Evolutionary conservation across 2,329 filamentous ascomycete genomes (phyloP).

Genomic region (Diaporthe sp.): DNA sequence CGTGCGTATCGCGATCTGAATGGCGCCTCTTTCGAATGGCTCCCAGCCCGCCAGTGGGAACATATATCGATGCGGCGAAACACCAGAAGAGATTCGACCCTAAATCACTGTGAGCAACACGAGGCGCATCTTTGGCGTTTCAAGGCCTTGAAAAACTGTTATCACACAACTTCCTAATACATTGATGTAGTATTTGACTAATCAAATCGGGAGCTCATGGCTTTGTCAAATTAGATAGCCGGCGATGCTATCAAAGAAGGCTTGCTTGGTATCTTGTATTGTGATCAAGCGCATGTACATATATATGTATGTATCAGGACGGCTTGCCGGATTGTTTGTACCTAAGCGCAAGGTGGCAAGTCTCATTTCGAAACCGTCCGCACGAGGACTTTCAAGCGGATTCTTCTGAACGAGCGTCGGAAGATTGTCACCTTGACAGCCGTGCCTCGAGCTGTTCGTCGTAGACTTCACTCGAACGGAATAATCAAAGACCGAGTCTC

Average conservation of each 20-base stretch:
- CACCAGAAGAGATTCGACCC: not conserved
- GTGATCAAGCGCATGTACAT: not conserved
- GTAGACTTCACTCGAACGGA: not conserved
- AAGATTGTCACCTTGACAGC: not conserved
- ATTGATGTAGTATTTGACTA: too few relatives aligned
- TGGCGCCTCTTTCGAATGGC: too few relatives aligned
- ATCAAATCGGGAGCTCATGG: not conserved
- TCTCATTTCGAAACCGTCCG: not conserved
- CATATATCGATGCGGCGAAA: not conserved
- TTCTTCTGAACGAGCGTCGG: not conserved
- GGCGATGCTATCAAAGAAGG: not conserved
- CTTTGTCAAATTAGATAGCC: not conserved
- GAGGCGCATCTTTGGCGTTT: not conserved
- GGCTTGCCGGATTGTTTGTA: not conserved
- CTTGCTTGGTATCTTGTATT: not conserved
- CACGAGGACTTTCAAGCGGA: not conserved
- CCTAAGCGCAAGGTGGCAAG: not conserved
- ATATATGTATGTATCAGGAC: not conserved
- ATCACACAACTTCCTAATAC: not conserved
- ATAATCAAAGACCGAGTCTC: not conserved
- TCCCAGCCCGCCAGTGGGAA: not conserved
- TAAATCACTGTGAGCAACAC: not conserved
- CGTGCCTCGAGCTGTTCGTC: not conserved
- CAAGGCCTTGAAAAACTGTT: not conserved
- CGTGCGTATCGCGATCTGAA: not conserved